Evolutionary conservation across 2,329 filamentous ascomycete genomes (phyloP).

Genomic region (Diaporthe amygdali): DNA sequence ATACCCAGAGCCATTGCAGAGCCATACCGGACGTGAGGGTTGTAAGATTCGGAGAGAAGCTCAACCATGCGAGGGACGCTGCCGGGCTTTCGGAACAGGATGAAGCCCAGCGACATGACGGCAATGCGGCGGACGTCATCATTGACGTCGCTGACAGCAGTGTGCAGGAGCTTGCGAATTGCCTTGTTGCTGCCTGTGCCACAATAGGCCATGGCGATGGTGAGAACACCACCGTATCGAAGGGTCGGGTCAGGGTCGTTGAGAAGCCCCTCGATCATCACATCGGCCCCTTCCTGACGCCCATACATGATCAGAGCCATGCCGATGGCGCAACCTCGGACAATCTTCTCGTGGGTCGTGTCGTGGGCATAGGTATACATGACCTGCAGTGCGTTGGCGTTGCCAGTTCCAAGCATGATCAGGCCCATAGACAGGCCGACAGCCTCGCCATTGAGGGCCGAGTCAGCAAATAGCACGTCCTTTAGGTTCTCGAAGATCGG

Average conservation of each 20-base stretch:
- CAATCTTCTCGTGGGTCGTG: slow-evolving; percentile 98
- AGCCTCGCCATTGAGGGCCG: slow-evolving; percentile 94
- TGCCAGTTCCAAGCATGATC: slow-evolving; percentile 98
- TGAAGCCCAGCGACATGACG: slow-evolving; percentile 97
- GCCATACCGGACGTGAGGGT: slow-evolving; percentile 96
- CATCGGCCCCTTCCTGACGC: slow-evolving; percentile 91
- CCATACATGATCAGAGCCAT: slow-evolving; percentile 99
- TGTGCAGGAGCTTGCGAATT: slow-evolving; percentile 91
- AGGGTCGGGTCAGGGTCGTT: slow-evolving; percentile 93
- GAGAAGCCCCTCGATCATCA: slow-evolving; percentile 90
- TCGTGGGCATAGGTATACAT: slow-evolving; percentile 99
- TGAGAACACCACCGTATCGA: slow-evolving; percentile 97
- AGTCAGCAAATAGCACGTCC: slow-evolving; percentile 88
- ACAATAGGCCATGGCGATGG: slow-evolving; percentile 96
- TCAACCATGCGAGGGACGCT: slow-evolving; percentile 99
- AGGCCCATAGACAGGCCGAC: slow-evolving; percentile 96
- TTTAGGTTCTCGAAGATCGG: slow-evolving; percentile 92
- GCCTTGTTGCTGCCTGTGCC: slow-evolving; percentile 99
- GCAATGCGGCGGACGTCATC: slow-evolving; percentile 96
- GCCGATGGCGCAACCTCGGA: slow-evolving; percentile 90
- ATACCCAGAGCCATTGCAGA: slow-evolving; percentile 98
- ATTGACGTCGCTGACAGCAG: slow-evolving; percentile 96
- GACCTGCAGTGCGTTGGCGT: slow-evolving; percentile 88
- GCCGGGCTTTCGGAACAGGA: slow-evolving; percentile 95
- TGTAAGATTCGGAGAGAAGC: slow-evolving; percentile 96